Base-by-base conservation (phyloP, 225 moss, liverwort and hornwort genomes). In the Anthoceros angustus region DNA sequence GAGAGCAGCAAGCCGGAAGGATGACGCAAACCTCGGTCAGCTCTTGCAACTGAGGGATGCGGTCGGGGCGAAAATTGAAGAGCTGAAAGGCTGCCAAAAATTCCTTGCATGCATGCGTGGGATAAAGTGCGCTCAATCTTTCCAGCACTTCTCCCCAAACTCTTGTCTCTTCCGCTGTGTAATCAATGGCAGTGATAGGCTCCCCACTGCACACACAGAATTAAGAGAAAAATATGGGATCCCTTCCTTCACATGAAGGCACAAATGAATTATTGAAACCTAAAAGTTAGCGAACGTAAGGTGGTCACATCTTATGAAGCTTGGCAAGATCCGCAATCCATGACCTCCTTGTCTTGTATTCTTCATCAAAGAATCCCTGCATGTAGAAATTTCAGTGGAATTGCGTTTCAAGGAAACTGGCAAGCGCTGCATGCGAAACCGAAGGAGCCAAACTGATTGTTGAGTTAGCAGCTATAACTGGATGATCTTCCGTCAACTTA, bases 311-410 rank as follows among this genome's bases (percentile, higher is more conserved):
- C 15, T 45, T 79, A 39, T 85, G 85, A 12, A 62, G 70, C 76
- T 85, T 85, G 50, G 85, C 85, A 72, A 85, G 82, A 62, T 85
- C 85, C 16, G 82, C 85, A 60, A 85, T 80, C 50, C 65, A 68
- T 20, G 70, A 77, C 46, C 85, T 66, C 41, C 85, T 77, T 66
- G 73, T 77, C 75, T 85, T 85, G 60, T 85, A 85, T 39, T 77
- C 79, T 46, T 43, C 71, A 63, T 85, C 85, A 62, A 68, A 7
- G 69, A 75, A 82, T 42, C 85, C 85, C 85, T 85, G 81, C 70
- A 69, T 55, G 32, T 32, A 32, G 1, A 72, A 12, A 70, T 0
- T 65, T 0, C 60, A 66, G n/a, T 63, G n/a, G n/a, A n/a, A 77
- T 66, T 75, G 71, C 79, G 64, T 15, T 65, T 12, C 9, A 39